Percentiles rank a stretch among this genome's conserved stretches.
These are phyloP conservation scores for Pezicula carpinea DNA, from an alignment of 2,329 filamentous ascomycete genomes.

Conservation along the genomic window DNA sequence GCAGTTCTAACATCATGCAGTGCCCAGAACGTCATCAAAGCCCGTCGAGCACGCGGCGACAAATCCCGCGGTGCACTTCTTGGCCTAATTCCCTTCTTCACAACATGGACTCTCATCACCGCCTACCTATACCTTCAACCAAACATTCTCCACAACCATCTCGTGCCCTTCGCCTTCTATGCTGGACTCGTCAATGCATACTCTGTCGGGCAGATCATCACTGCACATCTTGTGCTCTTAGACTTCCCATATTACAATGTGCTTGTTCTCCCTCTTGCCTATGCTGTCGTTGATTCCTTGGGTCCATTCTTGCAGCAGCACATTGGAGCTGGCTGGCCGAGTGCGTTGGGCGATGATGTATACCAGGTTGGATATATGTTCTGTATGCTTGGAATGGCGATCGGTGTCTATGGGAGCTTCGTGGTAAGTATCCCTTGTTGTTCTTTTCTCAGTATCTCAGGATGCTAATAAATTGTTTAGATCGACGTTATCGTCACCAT, in stretches of 20 bases:
- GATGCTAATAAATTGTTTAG: slow-evolving; percentile 24
- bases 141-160: slow-evolving; percentile 72
- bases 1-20: slow-evolving; percentile 32
- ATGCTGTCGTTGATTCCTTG: slow-evolving; percentile 74
- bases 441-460: neutral
- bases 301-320: slow-evolving; percentile 62
- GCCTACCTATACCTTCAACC: slow-evolving; percentile 83
- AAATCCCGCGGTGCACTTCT: slow-evolving; percentile 69
- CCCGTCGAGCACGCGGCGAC: slow-evolving; percentile 70
- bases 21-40: slow-evolving; percentile 77
- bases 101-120: slow-evolving; percentile 71
- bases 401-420: slow-evolving; percentile 96
- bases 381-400: slow-evolving; percentile 73
- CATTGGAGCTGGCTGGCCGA: slow-evolving; percentile 64
- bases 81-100: slow-evolving; percentile 77
- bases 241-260: slow-evolving; percentile 90
- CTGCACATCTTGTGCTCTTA: slow-evolving; percentile 83
- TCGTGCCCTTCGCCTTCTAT: slow-evolving; percentile 87
- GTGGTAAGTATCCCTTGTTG: slow-evolving; percentile 47
- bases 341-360: slow-evolving; percentile 66
- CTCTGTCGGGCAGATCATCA: slow-evolving; percentile 92
- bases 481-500: slow-evolving; percentile 95
- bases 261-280: slow-evolving; percentile 70
- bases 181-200: slow-evolving; percentile 90
- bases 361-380: slow-evolving; percentile 93